Conservation (phyloP, 805 yeast genomes). For the Saturnispora sanitii region DNA sequence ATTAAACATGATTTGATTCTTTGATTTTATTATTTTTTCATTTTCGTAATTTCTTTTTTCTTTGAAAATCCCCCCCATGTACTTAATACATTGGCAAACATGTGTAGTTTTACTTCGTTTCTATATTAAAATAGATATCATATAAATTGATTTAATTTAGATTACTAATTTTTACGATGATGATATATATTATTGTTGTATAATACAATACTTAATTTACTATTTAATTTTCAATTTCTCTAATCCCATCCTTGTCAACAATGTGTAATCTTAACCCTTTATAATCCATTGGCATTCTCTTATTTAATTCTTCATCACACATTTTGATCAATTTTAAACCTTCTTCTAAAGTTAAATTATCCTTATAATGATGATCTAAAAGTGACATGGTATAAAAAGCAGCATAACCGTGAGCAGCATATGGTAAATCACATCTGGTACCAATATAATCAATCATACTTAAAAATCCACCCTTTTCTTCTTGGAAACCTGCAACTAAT, state of each 20-base stretch:
- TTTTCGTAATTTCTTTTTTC: no score
- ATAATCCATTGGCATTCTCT: conserved; percentile 88
- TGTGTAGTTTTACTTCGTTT: no score
- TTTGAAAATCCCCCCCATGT: no score
- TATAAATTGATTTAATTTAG: no score
- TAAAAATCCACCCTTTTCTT: conserved; percentile 42
- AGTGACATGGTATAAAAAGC: conserved; percentile 87
- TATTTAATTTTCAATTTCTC: conserved; percentile 15
- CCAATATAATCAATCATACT: conserved; percentile 93
- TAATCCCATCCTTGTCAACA: conserved; percentile 28
- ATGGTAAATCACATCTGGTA: conserved; percentile 81
- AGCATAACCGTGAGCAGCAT: conserved; percentile 98
- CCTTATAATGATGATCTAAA: conserved; percentile 80
- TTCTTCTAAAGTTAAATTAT: conserved; percentile 64
- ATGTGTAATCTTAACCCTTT: conserved; percentile 50
- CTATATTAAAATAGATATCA: no score
- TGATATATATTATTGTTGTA: no score
- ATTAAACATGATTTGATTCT: conserved; percentile 3
- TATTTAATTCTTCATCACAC: conserved; percentile 71
- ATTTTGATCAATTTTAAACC: conserved; percentile 64
- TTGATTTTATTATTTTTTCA: no score
- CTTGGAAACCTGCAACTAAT: conserved; percentile 77
- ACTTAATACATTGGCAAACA: no score
- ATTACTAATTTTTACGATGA: no score
- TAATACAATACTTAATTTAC: neutral